phyloP scores from a whole-genome alignment of 2,329 filamentous ascomycete species.

The Verticillium longisporum region DNA sequence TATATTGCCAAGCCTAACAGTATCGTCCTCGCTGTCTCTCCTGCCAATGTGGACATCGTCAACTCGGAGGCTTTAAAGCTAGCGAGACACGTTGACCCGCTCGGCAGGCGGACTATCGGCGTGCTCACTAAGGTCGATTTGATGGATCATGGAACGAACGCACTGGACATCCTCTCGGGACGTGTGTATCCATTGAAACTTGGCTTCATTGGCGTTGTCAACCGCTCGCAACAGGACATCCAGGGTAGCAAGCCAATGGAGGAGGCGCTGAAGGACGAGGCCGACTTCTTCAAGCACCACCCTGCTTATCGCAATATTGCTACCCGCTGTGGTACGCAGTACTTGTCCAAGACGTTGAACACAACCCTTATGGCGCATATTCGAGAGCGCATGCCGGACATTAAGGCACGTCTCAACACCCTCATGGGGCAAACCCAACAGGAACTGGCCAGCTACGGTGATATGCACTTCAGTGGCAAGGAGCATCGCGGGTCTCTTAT shows the following conservation, averaged over 20 bases:
- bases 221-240: constrained; percentile 96
- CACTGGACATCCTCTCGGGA: constrained; percentile 93
- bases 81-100: constrained; percentile 90
- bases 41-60: constrained; percentile 95
- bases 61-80: constrained; percentile 97
- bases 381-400: constrained; percentile 89
- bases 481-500: constrained; percentile 94
- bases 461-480: constrained; percentile 95
- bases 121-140: constrained; percentile 95
- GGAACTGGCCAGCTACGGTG: constrained; percentile 94
- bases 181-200: constrained; percentile 95
- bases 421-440: constrained; percentile 99
- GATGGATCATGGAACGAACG: constrained; percentile 98
- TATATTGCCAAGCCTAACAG: constrained; percentile 99
- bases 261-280: constrained; percentile 81
- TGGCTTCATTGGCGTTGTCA: constrained; percentile 96
- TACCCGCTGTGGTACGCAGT: constrained; percentile 86
- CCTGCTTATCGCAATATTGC: constrained; percentile 97
- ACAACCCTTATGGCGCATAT: constrained; percentile 95
- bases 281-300: constrained; percentile 95
- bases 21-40: constrained; percentile 92
- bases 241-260: constrained; percentile 91
- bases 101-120: constrained; percentile 90
- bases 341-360: constrained; percentile 89
- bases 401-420: constrained; percentile 95